A percentile compares a stretch with the other conserved stretches of the same genome.
Evolutionary conservation across 1,284 basidiomycete species (phyloP).

Genomic region (Moesziomyces antarcticus): DNA sequence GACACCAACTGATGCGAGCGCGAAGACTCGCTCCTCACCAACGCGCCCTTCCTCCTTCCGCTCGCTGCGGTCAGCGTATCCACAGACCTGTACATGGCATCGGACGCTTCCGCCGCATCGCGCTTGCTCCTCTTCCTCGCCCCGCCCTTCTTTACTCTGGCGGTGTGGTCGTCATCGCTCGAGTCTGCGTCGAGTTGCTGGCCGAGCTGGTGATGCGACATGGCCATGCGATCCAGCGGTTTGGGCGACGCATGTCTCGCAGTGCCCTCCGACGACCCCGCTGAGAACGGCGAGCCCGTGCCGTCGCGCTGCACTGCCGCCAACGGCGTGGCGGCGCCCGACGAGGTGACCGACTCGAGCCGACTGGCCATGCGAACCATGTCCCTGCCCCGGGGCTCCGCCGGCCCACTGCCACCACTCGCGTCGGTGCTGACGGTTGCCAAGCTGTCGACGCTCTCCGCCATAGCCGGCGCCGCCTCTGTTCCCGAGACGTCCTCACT

Average conservation of each 20-base stretch:
- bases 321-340: slow-evolving; percentile 7
- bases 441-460: slow-evolving; percentile 32
- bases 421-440: slow-evolving; percentile 12
- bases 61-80: slow-evolving; percentile 7
- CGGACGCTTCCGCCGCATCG: slow-evolving; percentile 4
- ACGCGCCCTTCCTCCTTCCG: slow-evolving; percentile 13
- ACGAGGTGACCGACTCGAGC: slow-evolving; percentile 10
- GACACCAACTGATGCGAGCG: slow-evolving; percentile 12
- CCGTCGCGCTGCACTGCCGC: neutral
- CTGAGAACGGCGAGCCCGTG: slow-evolving; percentile 11
- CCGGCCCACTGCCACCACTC: slow-evolving; percentile 8
- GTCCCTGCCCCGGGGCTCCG: slow-evolving; percentile 41
- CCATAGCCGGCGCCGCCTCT: slow-evolving; percentile 8
- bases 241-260: slow-evolving; percentile 27
- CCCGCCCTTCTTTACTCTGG: neutral
- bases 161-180: slow-evolving; percentile 1
- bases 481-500: slow-evolving; percentile 14
- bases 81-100: slow-evolving; percentile 15
- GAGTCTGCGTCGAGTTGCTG: neutral
- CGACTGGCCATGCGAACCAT: slow-evolving; percentile 43
- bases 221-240: slow-evolving; percentile 7
- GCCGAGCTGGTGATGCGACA: slow-evolving; percentile 41
- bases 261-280: slow-evolving; percentile 29
- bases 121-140: slow-evolving; percentile 6
- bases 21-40: slow-evolving; percentile 21